phyloP scores from a whole-genome alignment of 225 moss, liverwort and hornwort species.

The Thuidium tamariscinum region DNA sequence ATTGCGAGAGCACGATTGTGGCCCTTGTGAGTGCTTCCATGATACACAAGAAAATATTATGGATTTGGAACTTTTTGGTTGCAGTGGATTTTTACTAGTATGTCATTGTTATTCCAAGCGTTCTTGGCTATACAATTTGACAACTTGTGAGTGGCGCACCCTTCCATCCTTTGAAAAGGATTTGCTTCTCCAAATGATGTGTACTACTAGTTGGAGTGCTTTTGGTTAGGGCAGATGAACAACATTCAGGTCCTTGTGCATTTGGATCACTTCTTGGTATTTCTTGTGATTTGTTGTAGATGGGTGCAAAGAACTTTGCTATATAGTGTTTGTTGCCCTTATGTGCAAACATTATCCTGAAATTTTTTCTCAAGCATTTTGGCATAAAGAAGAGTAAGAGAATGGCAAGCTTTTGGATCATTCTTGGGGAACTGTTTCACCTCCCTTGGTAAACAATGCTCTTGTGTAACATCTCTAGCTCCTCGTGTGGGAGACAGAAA shows the following conservation, averaged over 20 bases:
- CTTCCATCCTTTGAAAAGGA: not conserved
- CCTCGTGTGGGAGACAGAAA: not conserved
- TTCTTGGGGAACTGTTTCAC: accelerated
- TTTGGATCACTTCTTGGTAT: not conserved
- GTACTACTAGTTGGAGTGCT: not conserved
- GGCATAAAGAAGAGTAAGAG: not conserved
- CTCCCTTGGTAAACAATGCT: not conserved
- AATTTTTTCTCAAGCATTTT: not conserved
- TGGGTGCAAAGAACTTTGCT: not conserved
- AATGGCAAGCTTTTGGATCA: not conserved
- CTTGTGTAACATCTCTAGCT: not conserved
- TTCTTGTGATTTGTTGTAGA: not conserved
- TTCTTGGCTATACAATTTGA: not conserved
- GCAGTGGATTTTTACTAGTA: not conserved
- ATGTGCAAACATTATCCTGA: accelerated
- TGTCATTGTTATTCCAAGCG: too few relatives aligned
- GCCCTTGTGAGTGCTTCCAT: too few relatives aligned
- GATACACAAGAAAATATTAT: too few relatives aligned
- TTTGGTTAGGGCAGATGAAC: not conserved
- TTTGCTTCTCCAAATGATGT: accelerated
- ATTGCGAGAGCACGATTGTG: not conserved
- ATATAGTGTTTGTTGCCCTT: not conserved
- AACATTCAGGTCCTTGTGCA: not conserved
- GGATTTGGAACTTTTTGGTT: too few relatives aligned
- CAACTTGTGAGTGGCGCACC: not conserved